Conservation (phyloP, 768 basidiomycete genomes). For the Tricholoma terreum region DNA sequence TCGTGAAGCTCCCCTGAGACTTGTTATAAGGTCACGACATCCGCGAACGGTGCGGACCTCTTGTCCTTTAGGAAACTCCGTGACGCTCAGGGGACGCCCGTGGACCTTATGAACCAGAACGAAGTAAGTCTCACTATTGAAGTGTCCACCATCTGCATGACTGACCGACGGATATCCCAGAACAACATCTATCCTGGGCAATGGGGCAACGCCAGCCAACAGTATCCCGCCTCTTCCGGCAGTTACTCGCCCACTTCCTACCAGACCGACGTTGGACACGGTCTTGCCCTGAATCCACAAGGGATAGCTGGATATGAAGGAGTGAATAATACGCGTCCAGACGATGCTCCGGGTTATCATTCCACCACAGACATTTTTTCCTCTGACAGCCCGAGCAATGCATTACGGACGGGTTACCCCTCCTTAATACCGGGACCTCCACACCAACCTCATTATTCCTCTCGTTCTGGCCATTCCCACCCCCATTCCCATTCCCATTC, state of each 20-base stretch:
- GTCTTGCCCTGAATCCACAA: conserved; percentile 18
- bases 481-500: conserved; percentile 29
- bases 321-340: conserved; percentile 3
- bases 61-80: conserved; percentile 18
- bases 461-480: conserved; percentile 27
- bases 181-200: conserved; percentile 28
- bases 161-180: conserved; percentile 31
- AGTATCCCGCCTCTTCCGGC: conserved; percentile 24
- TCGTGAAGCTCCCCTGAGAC: conserved; percentile 12
- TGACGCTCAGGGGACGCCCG: conserved; percentile 20
- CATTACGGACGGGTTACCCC: conserved; percentile 12
- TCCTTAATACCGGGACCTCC: conserved; percentile 25
- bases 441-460: conserved; percentile 31
- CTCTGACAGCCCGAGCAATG: conserved; percentile 7
- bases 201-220: conserved; percentile 33
- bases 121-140: conserved; percentile 10
- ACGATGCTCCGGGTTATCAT: conserved; percentile 5
- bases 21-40: conserved; percentile 19
- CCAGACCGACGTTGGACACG: conserved; percentile 17
- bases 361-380: conserved; percentile 5
- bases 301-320: conserved; percentile 21
- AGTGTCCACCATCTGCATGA: conserved; percentile 21
- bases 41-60: conserved; percentile 28
- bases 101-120: conserved; percentile 27
- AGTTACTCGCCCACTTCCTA: conserved; percentile 25